Base-by-base conservation (phyloP, 352 stramenopile species). In the Globisporangium nodosum region DNA sequence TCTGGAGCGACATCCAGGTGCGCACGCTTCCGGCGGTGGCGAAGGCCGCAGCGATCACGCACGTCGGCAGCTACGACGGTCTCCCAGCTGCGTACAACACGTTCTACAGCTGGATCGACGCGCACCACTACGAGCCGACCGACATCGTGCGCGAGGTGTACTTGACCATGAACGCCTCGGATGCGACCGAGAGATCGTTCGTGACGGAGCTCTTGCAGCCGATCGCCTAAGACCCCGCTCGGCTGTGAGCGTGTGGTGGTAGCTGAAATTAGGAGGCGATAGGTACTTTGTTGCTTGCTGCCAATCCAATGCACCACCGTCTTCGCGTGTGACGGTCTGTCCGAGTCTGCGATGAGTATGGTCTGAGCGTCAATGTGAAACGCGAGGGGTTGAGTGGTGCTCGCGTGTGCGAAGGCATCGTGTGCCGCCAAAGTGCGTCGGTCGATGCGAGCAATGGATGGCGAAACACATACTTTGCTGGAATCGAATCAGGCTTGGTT, bases 81-180 rank as follows among this genome's bases (percentile, higher is more conserved):
- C 65, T 77, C n/a, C 31, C 43, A 5, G 37, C 45, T 5, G 59
- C 60, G 12, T 86, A 86, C 62, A 12, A 51, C 27, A 64, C 48
- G 40, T 61, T 82, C 47, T 83, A 73, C 49, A 45, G 18, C 18
- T 85, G 73, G 73, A 66, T 82, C 43, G 56, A 24, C 12, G 30
- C 43, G 13, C 65, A 83, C 30, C 58, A 66, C 9, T 54, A 78
- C 37, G 64, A 52, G 1, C 59, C 71, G 42, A 54, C 35, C 2
- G 75, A 58, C 2, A 66, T 61, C 12, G 66, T 69, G 13, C 70
- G 75, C 18, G 75, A 85, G 42, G 63, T 82, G 42, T 82, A 78
- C 51, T 21, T 85, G 15, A 65, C 61, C 33, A 71, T 68, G 66
- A 56, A 71, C 30, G 69, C 42, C 24, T 46, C 27, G 2, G 54